Base-by-base conservation (phyloP, 768 basidiomycete species). In the Mycena epipterygia region DNA sequence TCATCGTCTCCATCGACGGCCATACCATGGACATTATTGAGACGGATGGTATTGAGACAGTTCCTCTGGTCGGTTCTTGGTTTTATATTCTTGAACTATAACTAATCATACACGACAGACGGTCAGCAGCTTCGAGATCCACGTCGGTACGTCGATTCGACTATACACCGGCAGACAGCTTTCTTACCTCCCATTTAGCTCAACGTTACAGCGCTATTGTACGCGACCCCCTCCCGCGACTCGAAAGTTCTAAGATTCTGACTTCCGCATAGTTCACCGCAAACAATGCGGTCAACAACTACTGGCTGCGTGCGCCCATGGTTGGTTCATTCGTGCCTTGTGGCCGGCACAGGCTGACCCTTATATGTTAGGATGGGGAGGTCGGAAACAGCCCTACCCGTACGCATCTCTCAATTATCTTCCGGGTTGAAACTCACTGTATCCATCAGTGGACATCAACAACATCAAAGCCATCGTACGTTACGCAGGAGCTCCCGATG, bases 401-500 rank as follows among this genome's bases (percentile, higher is more conserved):
- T 51, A 14, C 25, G 49, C 13, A 44, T 21, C n/a, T 14, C 8
- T 44, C 6, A 44, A 5, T 44, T 6, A 37, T 7, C 44, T 46
- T 51, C n/a, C 2, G 2, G 9, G 27, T 51, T 29, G 29, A 51
- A 29, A 29, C 49, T 51, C 14, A 51, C 49, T 27, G 3, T 25
- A 51, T 16, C 29, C n/a, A 46, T 8, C 77, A 30, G 84, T 85
- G 59, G 73, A 78, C 14, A 73, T 70, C 9, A 76, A 82, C 8
- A 75, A 75, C 64, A 84, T 81, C 70, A 80, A 77, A 23, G 86
- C 82, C 1, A 82, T 87, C 60, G 79, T 87, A 19, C 80, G 82
- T 39, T 87, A 87, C 67, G 72, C 74, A 0, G 85, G 85, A 2
- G 84, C 86, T 19, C 78, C 82, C 0, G 39, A 64, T 14, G 69